These are phyloP conservation scores for Bothriochloa decipiens DNA, from an alignment of 176 grass and related monocot genomes.

Conservation along the genomic window DNA sequence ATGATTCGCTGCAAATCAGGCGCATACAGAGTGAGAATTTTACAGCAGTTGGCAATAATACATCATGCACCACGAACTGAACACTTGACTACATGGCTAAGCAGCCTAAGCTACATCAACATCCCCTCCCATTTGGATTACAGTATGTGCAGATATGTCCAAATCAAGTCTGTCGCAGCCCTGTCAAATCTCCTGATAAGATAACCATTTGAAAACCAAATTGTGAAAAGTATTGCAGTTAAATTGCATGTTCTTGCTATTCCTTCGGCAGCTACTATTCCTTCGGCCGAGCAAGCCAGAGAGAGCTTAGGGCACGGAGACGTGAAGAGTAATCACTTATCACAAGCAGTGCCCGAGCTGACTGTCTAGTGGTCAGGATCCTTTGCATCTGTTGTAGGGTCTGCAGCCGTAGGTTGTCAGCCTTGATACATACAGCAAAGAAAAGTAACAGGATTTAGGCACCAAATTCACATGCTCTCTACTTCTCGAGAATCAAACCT, in stretches of 20 bases:
- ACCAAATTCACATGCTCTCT: conserved; percentile 1
- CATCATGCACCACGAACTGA: conserved; percentile 31
- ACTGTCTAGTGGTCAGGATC: conserved; percentile 84
- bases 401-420: conserved; percentile 91
- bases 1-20: conserved; percentile 31
- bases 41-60: conserved; percentile 41
- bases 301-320: conserved; percentile 91
- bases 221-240: conserved; percentile 24
- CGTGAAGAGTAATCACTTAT: conserved; percentile 93
- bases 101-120: conserved; percentile 57
- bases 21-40: conserved; percentile 27
- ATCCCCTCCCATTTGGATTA: conserved; percentile 40
- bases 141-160: conserved; percentile 59
- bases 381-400: conserved; percentile 92
- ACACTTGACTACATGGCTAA: conserved; percentile 51
- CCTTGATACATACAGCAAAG: conserved; percentile 51
- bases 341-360: conserved; percentile 77
- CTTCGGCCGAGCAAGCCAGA: conserved; percentile 93
- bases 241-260: conserved; percentile 42
- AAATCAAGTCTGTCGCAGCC: conserved; percentile 44
- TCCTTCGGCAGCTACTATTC: conserved; percentile 91
- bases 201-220: conserved; percentile 30
- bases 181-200: conserved; percentile 36
- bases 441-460: conserved; percentile 38
- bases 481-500: neutral